phyloP scores from a whole-genome alignment of 805 yeast genomes.

The Nakazawaea pomicola region DNA sequence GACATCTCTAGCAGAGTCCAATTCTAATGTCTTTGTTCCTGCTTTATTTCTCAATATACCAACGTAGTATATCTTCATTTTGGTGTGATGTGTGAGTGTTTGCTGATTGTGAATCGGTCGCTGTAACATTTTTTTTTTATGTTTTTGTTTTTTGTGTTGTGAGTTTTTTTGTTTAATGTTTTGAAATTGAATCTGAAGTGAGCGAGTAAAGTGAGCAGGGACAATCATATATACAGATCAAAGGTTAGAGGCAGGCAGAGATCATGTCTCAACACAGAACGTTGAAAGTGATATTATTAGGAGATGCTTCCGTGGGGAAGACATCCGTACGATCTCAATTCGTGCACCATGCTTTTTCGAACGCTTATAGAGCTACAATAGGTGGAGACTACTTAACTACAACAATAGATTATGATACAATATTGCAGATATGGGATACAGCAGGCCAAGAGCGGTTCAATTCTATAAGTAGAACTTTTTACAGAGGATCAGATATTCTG shows the following conservation, averaged over 20 bases:
- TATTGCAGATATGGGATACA: slow-evolving; percentile 79
- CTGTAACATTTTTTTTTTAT: background rate
- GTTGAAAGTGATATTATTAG: slow-evolving; percentile 48
- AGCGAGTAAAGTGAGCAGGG: no score
- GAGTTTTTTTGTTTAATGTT: background rate
- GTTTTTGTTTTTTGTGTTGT: background rate
- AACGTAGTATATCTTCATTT: slow-evolving; percentile 87
- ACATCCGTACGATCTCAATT: slow-evolving; percentile 52
- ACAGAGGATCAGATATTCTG: slow-evolving; percentile 55
- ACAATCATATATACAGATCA: no score
- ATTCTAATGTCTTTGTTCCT: slow-evolving; percentile 64
- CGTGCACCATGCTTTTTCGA: slow-evolving; percentile 49
- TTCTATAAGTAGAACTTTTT: slow-evolving; percentile 50
- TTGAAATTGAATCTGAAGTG: background rate
- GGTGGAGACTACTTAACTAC: slow-evolving; percentile 56
- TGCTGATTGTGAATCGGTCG: background rate
- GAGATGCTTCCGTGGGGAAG: slow-evolving; percentile 58
- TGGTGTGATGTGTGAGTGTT: background rate
- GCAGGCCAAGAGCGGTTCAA: slow-evolving; percentile 93
- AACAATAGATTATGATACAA: slow-evolving; percentile 22
- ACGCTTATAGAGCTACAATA: slow-evolving; percentile 53
- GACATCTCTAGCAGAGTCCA: slow-evolving; percentile 76
- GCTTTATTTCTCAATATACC: slow-evolving; percentile 70
- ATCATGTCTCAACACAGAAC: no score
- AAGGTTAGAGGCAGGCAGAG: no score